Evolutionary conservation across 768 basidiomycete genomes (phyloP).

Genomic region (Agaricus blazei): DNA sequence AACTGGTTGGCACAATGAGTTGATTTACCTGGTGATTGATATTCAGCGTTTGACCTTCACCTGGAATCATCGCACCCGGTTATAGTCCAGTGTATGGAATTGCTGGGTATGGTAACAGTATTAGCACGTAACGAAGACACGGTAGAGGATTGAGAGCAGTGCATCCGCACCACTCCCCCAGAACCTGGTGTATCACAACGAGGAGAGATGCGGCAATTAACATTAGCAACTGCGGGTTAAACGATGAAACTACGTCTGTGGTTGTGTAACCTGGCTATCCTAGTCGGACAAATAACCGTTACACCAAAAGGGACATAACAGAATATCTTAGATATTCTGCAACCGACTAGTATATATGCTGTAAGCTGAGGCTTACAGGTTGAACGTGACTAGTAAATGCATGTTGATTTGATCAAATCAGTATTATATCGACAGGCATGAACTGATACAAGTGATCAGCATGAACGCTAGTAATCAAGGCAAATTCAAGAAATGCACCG

Average conservation of each 20-base stretch:
- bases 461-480: conserved; percentile 4
- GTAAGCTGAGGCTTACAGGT: no score
- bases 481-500: background rate
- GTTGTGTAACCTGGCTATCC: background rate
- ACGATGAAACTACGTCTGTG: conserved; percentile 28
- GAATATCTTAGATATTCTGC: no score
- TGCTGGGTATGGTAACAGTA: conserved; percentile 22
- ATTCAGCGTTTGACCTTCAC: conserved; percentile 22
- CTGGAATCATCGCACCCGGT: conserved; percentile 21
- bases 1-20: background rate
- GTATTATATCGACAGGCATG: no score
- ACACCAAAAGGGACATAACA: no score
- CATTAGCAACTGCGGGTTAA: conserved; percentile 30
- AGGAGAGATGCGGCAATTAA: conserved; percentile 35
- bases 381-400: conserved; percentile 24
- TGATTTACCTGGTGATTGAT: conserved; percentile 23
- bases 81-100: conserved; percentile 30
- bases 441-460: conserved; percentile 19
- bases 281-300: no score
- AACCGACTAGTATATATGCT: no score
- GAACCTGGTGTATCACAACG: conserved; percentile 30
- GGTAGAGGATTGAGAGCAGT: background rate
- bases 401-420: background rate
- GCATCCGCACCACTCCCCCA: conserved; percentile 25
- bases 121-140: background rate